Conservation (phyloP, 805 yeast species). For the Kazachstania viticola region DNA sequence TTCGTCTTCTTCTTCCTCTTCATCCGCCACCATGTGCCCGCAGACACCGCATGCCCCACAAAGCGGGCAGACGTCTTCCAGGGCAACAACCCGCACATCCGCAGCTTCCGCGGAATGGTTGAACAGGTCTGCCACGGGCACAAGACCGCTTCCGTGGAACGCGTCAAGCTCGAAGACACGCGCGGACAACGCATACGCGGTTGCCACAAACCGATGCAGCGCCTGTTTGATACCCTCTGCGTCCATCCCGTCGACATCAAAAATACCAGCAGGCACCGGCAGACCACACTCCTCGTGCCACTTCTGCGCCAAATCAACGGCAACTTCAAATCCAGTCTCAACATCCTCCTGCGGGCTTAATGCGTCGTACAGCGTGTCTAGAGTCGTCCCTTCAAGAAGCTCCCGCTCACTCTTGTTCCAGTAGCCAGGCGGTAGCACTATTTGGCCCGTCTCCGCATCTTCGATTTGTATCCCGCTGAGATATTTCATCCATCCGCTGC, state of each 20-base stretch:
- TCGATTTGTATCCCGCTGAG: constrained; percentile 39
- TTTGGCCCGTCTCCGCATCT: constrained; percentile 18
- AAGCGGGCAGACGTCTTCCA: constrained; percentile 38
- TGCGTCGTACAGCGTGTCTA: constrained; percentile 46
- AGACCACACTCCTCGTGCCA: constrained; percentile 23
- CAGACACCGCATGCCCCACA: constrained; percentile 40
- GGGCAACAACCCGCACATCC: constrained; percentile 54
- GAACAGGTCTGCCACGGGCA: constrained; percentile 86
- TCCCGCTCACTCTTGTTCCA: constrained; percentile 46
- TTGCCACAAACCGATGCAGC: constrained; percentile 42
- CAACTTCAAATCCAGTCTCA: constrained; percentile 27
- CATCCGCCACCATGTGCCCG: constrained; percentile 26
- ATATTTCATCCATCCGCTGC: constrained; percentile 75
- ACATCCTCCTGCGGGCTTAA: constrained; percentile 27
- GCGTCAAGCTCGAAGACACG: constrained; percentile 75
- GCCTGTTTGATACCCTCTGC: constrained; percentile 14
- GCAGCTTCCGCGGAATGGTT: constrained; percentile 55
- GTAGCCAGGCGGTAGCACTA: constrained; percentile 47
- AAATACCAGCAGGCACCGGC: constrained; percentile 23
- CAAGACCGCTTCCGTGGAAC: constrained; percentile 63
- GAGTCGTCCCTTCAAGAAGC: constrained; percentile 42
- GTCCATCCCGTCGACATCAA: constrained; percentile 17
- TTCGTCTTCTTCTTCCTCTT: constrained; percentile 10
- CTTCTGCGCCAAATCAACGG: constrained; percentile 26
- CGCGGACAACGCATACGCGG: constrained; percentile 52